Evolutionary conservation across 306 rosid genomes (phyloP).

Genomic region (Cicer chorassanicum): DNA sequence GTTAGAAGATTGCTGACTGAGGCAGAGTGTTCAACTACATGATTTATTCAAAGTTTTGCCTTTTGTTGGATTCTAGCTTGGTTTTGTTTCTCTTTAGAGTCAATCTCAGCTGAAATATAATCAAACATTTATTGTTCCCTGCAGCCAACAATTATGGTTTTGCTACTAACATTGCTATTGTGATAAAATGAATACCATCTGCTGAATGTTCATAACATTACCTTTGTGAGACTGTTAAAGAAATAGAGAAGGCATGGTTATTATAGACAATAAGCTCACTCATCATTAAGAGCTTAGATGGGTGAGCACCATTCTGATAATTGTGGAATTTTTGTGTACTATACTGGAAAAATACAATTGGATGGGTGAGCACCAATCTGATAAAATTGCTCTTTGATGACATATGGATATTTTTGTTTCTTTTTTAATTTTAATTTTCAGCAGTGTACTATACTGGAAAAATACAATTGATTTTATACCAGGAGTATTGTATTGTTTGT

Average conservation of each 20-base stretch:
- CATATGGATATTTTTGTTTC: too few species aligned
- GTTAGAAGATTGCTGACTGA: conserved; percentile 32
- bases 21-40: conserved; percentile 21
- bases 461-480: too few species aligned
- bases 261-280: not conserved
- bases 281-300: not conserved
- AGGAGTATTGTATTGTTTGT: too few species aligned
- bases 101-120: conserved; percentile 8
- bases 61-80: conserved; percentile 20
- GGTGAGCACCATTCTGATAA: not conserved
- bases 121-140: not conserved
- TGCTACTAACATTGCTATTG: not conserved
- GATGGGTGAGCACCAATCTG: too few species aligned
- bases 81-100: conserved; percentile 26
- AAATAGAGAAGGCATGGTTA: not conserved
- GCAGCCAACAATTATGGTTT: not conserved
- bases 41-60: conserved; percentile 18
- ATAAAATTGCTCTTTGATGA: too few species aligned
- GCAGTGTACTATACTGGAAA: too few species aligned
- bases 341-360: too few species aligned
- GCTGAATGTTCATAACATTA: not conserved
- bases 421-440: too few species aligned
- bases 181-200: not conserved
- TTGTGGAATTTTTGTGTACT: not conserved
- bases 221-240: not conserved